phyloP scores from a whole-genome alignment of 2,329 filamentous ascomycete genomes.

The Domatiomyces catenatus region DNA sequence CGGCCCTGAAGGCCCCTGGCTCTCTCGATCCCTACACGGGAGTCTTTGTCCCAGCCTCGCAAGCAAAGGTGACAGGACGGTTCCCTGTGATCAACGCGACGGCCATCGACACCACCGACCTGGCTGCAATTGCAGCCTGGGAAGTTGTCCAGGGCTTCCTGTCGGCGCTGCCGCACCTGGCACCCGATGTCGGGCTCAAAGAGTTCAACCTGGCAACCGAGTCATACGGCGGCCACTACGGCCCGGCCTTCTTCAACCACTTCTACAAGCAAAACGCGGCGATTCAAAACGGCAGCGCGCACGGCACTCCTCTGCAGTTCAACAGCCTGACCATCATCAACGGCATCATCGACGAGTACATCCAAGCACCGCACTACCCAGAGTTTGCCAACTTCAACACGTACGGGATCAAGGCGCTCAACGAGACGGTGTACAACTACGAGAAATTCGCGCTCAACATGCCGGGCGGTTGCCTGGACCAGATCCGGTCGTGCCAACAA shows the following conservation, averaged over 20 bases:
- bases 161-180: slow-evolving; percentile 33
- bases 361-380: slow-evolving; percentile 36
- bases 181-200: slow-evolving; percentile 35
- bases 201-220: slow-evolving; percentile 47
- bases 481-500: slow-evolving; percentile 50
- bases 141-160: slow-evolving; percentile 42
- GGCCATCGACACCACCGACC: slow-evolving; percentile 39
- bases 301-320: slow-evolving; percentile 38
- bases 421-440: slow-evolving; percentile 44
- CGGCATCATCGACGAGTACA: slow-evolving; percentile 39
- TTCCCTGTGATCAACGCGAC: slow-evolving; percentile 37
- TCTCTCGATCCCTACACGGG: slow-evolving; percentile 31
- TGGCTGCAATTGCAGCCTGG: slow-evolving; percentile 41
- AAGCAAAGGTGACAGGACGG: slow-evolving; percentile 30
- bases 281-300: slow-evolving; percentile 35
- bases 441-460: slow-evolving; percentile 44
- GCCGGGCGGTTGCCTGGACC: slow-evolving; percentile 45
- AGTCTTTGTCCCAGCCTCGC: slow-evolving; percentile 29
- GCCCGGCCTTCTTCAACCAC: slow-evolving; percentile 40
- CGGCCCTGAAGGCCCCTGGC: slow-evolving; percentile 19
- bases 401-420: slow-evolving; percentile 39
- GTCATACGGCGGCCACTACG: slow-evolving; percentile 32
- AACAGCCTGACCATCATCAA: slow-evolving; percentile 42
- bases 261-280: slow-evolving; percentile 43
- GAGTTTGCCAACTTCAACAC: slow-evolving; percentile 41